These are phyloP conservation scores for Leccinum olivaceopallidum DNA, from an alignment of 768 basidiomycete genomes.

Conservation along the genomic window DNA sequence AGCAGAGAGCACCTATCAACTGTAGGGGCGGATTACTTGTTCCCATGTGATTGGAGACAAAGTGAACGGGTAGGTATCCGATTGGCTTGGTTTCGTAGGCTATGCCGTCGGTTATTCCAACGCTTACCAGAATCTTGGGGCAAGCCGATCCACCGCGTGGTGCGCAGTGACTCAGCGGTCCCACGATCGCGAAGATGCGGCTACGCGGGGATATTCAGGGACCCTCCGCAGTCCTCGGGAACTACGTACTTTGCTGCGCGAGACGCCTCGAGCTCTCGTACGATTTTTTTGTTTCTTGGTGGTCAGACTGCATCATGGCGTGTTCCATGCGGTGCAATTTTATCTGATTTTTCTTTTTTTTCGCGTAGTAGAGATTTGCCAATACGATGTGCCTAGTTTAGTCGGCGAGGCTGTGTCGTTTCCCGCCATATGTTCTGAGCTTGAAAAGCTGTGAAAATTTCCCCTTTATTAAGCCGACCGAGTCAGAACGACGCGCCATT, in stretches of 20 bases:
- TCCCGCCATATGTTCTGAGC: conserved; percentile 34
- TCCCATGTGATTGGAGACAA: neutral
- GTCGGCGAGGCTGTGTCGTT: conserved; percentile 22
- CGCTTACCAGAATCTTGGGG: conserved; percentile 1
- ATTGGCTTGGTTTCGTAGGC: conserved; percentile 12
- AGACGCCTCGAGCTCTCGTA: neutral
- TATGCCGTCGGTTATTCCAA: conserved; percentile 13
- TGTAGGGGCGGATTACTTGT: neutral
- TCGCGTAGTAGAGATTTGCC: neutral
- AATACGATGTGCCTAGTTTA: conserved; percentile 6
- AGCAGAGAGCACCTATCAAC: too few species aligned
- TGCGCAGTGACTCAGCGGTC: conserved; percentile 8
- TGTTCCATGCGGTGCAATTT: neutral
- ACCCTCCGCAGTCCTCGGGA: conserved; percentile 22
- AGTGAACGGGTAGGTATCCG: neutral
- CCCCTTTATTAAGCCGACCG: conserved; percentile 32
- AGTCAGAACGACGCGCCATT: conserved; percentile 23
- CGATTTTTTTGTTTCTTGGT: neutral
- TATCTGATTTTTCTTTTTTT: neutral
- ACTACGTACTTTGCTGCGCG: neutral
- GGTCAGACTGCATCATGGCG: neutral
- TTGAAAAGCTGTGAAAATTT: conserved; percentile 36
- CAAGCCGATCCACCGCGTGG: neutral
- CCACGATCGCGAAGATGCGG: neutral
- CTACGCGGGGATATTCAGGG: conserved; percentile 6